Percentiles rank a stretch among this genome's conserved stretches.
These are phyloP conservation scores for Infundibulicybe gibba DNA, from an alignment of 768 basidiomycete species.

Conservation along the genomic window DNA sequence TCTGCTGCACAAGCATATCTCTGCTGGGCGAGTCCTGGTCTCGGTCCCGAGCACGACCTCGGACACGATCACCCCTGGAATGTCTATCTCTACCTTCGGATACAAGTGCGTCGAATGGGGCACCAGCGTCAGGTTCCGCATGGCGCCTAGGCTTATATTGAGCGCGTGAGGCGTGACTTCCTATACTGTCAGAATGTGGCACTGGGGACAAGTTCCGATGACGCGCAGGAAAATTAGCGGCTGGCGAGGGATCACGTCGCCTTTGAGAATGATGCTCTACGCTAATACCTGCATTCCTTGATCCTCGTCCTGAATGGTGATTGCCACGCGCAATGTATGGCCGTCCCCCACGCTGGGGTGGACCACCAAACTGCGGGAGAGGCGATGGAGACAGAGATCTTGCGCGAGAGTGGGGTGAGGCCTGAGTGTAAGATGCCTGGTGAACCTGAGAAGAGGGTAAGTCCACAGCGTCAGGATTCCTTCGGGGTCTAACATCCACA, in stretches of 20 bases:
- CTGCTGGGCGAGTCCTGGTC: conserved; percentile 16
- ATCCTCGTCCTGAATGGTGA: conserved; percentile 10
- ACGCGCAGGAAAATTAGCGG: no score
- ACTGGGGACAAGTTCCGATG: no score
- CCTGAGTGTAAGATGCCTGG: conserved; percentile 16
- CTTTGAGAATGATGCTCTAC: no score
- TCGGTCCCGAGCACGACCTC: conserved; percentile 24
- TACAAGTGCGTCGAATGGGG: conserved; percentile 6
- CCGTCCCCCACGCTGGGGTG: conserved; percentile 18
- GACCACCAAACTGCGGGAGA: conserved; percentile 6
- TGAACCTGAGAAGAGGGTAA: conserved; percentile 12
- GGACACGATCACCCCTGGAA: conserved; percentile 19
- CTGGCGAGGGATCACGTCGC: no score
- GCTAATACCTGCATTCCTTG: no score
- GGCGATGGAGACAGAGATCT: conserved; percentile 23
- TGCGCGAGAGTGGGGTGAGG: conserved; percentile 21
- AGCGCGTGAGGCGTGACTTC: conserved; percentile 8
- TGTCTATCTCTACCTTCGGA: conserved; percentile 18
- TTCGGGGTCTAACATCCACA: conserved; percentile 21
- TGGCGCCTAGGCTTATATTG: conserved; percentile 5
- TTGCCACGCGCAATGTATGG: conserved; percentile 16
- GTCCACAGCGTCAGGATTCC: conserved; percentile 10
- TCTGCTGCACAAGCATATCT: conserved; percentile 25
- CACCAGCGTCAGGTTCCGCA: conserved; percentile 2
- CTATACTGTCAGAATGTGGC: no score